Evolutionary conservation across 371 early-diverging fungal species (phyloP).

Genomic region (Homolaphlyctis polyrhiza): DNA sequence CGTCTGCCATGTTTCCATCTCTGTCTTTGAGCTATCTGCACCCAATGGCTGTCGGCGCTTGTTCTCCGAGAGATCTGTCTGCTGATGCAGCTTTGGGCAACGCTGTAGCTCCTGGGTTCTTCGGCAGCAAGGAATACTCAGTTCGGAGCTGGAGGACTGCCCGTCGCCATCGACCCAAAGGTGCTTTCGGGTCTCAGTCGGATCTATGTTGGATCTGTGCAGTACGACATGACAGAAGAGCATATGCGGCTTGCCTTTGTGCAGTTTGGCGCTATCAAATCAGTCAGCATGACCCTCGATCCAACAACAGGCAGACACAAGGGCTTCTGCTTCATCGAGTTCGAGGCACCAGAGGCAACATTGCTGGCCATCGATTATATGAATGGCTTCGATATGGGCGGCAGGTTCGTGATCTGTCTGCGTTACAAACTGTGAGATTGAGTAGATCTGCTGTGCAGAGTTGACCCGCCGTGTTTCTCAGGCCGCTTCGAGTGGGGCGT

Average conservation of each 20-base stretch:
- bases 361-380: constrained; percentile 60
- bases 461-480: constrained; percentile 1
- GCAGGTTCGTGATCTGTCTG: constrained; percentile 25
- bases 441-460: background rate
- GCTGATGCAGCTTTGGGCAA: too few relatives aligned
- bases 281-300: constrained; percentile 69
- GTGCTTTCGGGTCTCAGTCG: constrained; percentile 56
- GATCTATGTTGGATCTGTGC: constrained; percentile 78
- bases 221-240: constrained; percentile 68
- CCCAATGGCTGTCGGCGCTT: too few relatives aligned
- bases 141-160: background rate
- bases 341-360: constrained; percentile 76
- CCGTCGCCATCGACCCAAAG: background rate
- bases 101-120: too few relatives aligned
- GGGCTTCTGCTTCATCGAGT: constrained; percentile 85
- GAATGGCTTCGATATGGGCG: constrained; percentile 63
- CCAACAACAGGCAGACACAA: constrained; percentile 68
- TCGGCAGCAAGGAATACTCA: too few relatives aligned
- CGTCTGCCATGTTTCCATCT: too few relatives aligned
- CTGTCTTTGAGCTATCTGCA: too few relatives aligned
- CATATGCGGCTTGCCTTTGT: constrained; percentile 67
- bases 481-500: constrained; percentile 57
- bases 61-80: too few relatives aligned
- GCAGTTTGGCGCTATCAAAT: constrained; percentile 68
- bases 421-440: background rate